Percentiles rank a stretch among this genome's conserved stretches.
Conservation (phyloP, 2,329 filamentous ascomycete species). For the Colletotrichum endophyticum region DNA sequence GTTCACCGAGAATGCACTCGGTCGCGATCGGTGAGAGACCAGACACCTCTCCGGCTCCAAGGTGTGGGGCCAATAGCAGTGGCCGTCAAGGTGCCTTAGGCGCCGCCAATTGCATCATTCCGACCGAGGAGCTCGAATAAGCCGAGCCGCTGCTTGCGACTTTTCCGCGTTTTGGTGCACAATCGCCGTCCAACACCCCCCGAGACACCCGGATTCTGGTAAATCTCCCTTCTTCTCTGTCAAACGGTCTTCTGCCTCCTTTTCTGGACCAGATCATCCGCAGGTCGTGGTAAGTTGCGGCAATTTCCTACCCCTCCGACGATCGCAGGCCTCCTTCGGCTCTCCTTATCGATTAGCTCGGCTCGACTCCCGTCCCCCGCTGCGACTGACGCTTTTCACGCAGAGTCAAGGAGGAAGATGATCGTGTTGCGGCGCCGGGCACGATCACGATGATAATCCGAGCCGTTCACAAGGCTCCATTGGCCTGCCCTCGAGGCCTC, state of each 20-base stretch:
- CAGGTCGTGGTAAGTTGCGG: neutral
- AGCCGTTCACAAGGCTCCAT: slow-evolving; percentile 17
- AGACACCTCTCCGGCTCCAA: neutral
- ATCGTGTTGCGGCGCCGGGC: slow-evolving; percentile 11
- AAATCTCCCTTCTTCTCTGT: neutral
- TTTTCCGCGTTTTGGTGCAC: neutral
- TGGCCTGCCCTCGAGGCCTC: slow-evolving; percentile 15
- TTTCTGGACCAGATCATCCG: neutral
- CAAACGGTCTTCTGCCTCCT: neutral
- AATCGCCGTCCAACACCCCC: neutral
- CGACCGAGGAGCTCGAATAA: slow-evolving; percentile 9
- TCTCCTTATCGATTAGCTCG: neutral
- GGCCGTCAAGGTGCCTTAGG: slow-evolving; percentile 19
- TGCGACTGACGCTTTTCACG: neutral
- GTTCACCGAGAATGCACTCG: neutral
- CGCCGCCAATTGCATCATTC: slow-evolving; percentile 19
- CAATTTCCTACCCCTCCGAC: neutral
- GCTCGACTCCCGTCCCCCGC: neutral
- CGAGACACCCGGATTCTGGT: neutral
- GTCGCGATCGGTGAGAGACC: neutral
- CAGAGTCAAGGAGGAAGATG: slow-evolving; percentile 9
- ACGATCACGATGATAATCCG: slow-evolving; percentile 21
- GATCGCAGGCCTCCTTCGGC: neutral
- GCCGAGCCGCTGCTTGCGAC: slow-evolving; percentile 13
- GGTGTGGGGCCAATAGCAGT: neutral